Evolutionary conservation across 2,329 filamentous ascomycete genomes (phyloP).

Genomic region (Xylariaceae sp.): DNA sequence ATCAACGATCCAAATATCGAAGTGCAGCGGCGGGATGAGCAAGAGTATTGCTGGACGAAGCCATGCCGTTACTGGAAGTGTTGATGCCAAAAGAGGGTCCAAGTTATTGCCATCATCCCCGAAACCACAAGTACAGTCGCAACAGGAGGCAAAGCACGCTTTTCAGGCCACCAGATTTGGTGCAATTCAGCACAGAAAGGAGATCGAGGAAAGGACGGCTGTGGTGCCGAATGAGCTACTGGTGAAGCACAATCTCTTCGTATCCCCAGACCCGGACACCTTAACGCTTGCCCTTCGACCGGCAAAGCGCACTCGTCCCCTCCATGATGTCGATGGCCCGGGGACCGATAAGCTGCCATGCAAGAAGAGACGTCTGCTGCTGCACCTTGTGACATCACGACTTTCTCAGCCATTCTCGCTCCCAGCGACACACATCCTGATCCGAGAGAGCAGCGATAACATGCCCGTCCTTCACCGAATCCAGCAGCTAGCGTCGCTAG

Average conservation of each 20-base stretch:
- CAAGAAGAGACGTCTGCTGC: constrained; percentile 72
- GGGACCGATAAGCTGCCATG: constrained; percentile 55
- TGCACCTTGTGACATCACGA: constrained; percentile 70
- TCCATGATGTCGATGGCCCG: constrained; percentile 65
- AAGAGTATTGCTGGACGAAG: background rate
- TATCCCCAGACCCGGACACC: background rate
- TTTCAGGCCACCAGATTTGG: too few species aligned
- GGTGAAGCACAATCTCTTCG: background rate
- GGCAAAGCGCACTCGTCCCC: constrained; percentile 57
- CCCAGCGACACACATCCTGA: constrained; percentile 72
- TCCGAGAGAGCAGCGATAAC: constrained; percentile 61
- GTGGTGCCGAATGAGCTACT: too few species aligned
- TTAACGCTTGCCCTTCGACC: background rate
- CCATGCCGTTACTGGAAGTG: background rate
- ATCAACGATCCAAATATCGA: constrained; percentile 14
- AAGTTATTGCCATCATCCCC: background rate
- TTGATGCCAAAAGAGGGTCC: background rate
- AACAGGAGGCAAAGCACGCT: background rate
- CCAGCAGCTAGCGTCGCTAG: constrained; percentile 53
- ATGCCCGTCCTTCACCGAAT: constrained; percentile 47
- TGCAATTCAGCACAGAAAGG: too few species aligned
- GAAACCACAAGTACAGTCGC: background rate
- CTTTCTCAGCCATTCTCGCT: constrained; percentile 72
- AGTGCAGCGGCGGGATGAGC: background rate
- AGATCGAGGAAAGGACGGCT: too few species aligned